Percentiles rank a stretch among this genome's conserved stretches.
Evolutionary conservation across 1,284 basidiomycete genomes (phyloP).

Genomic region (Ceratobasidium sp.): DNA sequence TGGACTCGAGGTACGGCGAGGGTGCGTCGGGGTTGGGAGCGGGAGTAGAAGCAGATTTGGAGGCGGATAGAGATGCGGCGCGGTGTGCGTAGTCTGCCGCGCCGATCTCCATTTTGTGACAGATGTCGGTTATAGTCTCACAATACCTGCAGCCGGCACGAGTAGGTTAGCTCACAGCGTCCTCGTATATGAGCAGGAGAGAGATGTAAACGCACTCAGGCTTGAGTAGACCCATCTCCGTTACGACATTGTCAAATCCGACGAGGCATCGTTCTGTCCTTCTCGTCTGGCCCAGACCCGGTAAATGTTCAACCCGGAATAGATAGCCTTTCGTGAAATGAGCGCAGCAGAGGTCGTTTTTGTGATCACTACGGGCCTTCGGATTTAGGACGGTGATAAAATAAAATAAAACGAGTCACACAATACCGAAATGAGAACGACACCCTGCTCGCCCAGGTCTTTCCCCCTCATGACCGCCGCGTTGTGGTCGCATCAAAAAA

Average conservation of each 20-base stretch:
- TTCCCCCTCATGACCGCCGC: too few relatives aligned
- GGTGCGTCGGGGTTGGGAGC: slow-evolving; percentile 63
- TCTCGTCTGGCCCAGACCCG: slow-evolving; percentile 89
- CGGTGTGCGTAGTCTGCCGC: slow-evolving; percentile 96
- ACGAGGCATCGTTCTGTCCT: slow-evolving; percentile 89
- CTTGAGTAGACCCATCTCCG: slow-evolving; percentile 81
- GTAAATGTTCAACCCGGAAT: slow-evolving; percentile 91
- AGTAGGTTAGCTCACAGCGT: slow-evolving; percentile 26
- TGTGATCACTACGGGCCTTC: slow-evolving; percentile 51
- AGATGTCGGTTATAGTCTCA: slow-evolving; percentile 86
- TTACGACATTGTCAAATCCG: slow-evolving; percentile 87
- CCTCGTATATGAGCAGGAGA: neutral
- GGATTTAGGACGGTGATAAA: too few relatives aligned
- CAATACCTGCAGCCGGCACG: slow-evolving; percentile 71
- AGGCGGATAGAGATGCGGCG: slow-evolving; percentile 63
- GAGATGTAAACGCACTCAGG: slow-evolving; percentile 66
- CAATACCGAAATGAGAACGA: too few relatives aligned
- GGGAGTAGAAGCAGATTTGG: neutral
- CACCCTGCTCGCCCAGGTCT: too few relatives aligned
- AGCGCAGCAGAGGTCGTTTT: slow-evolving; percentile 89
- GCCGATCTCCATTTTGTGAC: slow-evolving; percentile 89
- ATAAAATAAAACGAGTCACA: too few relatives aligned
- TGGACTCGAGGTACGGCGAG: slow-evolving; percentile 72
- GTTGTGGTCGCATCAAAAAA: too few relatives aligned
- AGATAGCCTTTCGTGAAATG: slow-evolving; percentile 86